A percentile compares a stretch with the other conserved stretches of the same genome.
phyloP scores from a whole-genome alignment of 306 rosid genomes.

The Mucuna pruriens region DNA sequence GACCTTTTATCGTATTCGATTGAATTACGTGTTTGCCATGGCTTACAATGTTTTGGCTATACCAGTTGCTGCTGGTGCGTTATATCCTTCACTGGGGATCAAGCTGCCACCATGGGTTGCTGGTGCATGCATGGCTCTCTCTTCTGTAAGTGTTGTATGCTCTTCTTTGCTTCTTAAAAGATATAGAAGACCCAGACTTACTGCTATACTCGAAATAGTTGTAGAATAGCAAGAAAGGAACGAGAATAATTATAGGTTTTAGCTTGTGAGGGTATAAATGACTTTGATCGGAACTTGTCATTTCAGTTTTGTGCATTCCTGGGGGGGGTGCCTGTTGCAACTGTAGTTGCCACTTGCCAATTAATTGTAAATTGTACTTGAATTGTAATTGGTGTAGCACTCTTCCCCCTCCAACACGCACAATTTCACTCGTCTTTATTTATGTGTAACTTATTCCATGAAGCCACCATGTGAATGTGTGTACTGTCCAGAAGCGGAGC shows the following conservation, averaged over 20 bases:
- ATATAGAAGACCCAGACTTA: slow-evolving; percentile 83
- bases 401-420: not conserved
- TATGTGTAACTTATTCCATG: not conserved
- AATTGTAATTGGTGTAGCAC: slow-evolving; percentile 26
- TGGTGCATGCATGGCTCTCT: slow-evolving; percentile 98
- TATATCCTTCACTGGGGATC: slow-evolving; percentile 77
- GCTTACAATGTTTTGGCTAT: slow-evolving; percentile 86
- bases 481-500: not conserved
- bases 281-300: slow-evolving; percentile 28
- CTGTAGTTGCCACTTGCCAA: slow-evolving; percentile 36
- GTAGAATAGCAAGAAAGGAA: slow-evolving; percentile 63
- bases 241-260: slow-evolving; percentile 31
- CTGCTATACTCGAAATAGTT: slow-evolving; percentile 79
- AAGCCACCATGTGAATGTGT: not conserved
- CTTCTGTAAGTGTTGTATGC: slow-evolving; percentile 93
- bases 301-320: slow-evolving; percentile 44
- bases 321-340: slow-evolving; percentile 34
- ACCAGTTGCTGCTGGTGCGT: slow-evolving; percentile 88
- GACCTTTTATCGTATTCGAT: slow-evolving; percentile 77
- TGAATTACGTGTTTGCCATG: slow-evolving; percentile 90
- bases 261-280: slow-evolving; percentile 35
- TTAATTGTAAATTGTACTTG: slow-evolving; percentile 48
- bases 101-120: slow-evolving; percentile 96
- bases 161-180: slow-evolving; percentile 88
- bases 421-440: not conserved